Conservation (phyloP, 371 early-diverging fungal species). For the Vairimorpha apis region DNA sequence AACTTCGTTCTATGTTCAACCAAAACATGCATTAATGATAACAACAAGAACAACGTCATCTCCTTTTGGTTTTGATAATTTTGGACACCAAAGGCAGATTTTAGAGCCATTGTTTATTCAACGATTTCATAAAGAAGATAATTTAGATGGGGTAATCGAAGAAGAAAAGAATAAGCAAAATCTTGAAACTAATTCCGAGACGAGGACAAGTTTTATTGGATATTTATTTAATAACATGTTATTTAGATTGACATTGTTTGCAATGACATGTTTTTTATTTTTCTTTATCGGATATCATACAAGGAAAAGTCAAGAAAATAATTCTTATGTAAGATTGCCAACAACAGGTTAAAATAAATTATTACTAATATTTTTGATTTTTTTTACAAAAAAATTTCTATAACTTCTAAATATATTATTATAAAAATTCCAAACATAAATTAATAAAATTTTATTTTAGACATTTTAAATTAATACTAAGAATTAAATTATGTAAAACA, state of each 20-base stretch:
- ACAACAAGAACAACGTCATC: constrained; percentile 19
- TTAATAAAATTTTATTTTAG: background rate
- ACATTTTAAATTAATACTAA: too few relatives aligned
- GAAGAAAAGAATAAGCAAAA: background rate
- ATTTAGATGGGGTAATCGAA: background rate
- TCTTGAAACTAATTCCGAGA: background rate
- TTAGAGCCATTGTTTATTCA: constrained; percentile 10
- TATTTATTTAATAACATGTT: constrained; percentile 14
- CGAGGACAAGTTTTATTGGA: constrained; percentile 11
- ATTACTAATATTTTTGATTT: background rate
- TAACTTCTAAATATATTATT: background rate
- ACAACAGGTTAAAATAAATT: constrained; percentile 23
- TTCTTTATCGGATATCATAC: constrained; percentile 51
- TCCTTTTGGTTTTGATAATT: background rate
- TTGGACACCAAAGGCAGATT: background rate
- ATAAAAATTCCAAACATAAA: too few relatives aligned
- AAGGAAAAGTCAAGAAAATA: constrained; percentile 51
- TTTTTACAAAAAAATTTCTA: background rate
- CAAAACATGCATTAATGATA: constrained; percentile 38
- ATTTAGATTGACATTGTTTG: constrained; percentile 28
- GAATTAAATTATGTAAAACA: background rate
- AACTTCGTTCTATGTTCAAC: constrained; percentile 6
- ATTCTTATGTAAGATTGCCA: constrained; percentile 54
- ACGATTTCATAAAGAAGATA: constrained; percentile 7
- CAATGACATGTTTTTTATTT: constrained; percentile 19